phyloP scores from a whole-genome alignment of 441 rosid species.

The Bocquillonia castaneifolia region DNA sequence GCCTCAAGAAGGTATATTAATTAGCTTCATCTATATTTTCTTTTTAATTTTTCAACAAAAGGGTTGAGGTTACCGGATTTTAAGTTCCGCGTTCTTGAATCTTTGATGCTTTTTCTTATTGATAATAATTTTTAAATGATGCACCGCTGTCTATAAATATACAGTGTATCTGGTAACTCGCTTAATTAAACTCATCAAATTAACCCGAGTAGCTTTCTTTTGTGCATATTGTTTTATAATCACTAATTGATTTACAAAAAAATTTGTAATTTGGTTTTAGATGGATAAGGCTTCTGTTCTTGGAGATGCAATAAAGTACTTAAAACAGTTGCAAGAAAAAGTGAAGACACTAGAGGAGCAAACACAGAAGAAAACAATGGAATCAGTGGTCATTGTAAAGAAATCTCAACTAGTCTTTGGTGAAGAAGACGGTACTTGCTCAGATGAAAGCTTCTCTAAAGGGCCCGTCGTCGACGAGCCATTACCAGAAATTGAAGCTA shows the following conservation, averaged over 20 bases:
- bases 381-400: slow-evolving; percentile 57
- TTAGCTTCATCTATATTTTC: neutral
- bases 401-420: slow-evolving; percentile 41
- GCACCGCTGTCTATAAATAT: too few species aligned
- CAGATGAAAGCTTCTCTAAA: slow-evolving; percentile 27
- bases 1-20: slow-evolving; percentile 64
- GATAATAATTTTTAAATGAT: neutral
- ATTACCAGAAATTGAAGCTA: slow-evolving; percentile 68
- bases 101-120: neutral
- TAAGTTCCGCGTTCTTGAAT: neutral
- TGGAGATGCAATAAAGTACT: slow-evolving; percentile 71
- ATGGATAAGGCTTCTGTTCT: slow-evolving; percentile 89
- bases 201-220: neutral
- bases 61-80: too few species aligned
- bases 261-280: slow-evolving; percentile 26
- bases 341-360: slow-evolving; percentile 62
- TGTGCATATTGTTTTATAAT: neutral
- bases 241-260: neutral
- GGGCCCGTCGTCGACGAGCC: slow-evolving; percentile 24
- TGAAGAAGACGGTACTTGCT: slow-evolving; percentile 28
- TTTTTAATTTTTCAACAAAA: too few species aligned
- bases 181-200: too few species aligned
- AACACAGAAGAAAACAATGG: slow-evolving; percentile 45
- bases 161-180: too few species aligned
- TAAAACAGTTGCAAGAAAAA: slow-evolving; percentile 69